These are phyloP conservation scores for Beta macrorhiza DNA, from an alignment of 179 eudicot species.

Conservation along the genomic window DNA sequence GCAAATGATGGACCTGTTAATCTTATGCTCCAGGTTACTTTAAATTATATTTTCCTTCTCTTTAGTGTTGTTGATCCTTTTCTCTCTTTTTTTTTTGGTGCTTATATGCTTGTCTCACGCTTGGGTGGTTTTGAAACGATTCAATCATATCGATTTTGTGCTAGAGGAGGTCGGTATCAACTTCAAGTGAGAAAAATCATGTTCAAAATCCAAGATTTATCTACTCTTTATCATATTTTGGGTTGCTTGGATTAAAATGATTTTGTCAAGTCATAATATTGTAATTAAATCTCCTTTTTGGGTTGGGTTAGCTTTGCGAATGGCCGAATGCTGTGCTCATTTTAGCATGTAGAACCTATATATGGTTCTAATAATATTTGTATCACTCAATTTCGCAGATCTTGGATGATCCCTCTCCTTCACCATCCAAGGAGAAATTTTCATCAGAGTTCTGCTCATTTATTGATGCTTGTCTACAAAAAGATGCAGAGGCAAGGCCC, in stretches of 20 bases:
- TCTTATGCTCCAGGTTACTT: constrained; percentile 88
- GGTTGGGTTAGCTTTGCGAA: neutral
- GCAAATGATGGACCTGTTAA: constrained; percentile 92
- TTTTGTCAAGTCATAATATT: no score
- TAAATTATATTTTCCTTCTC: neutral
- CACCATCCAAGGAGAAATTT: constrained; percentile 60
- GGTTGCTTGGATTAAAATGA: no score
- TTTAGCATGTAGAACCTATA: neutral
- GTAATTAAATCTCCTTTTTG: no score
- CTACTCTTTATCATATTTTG: no score
- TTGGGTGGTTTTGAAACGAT: neutral
- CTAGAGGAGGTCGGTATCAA: neutral
- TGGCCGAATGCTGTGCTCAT: neutral
- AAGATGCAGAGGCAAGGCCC: constrained; percentile 83
- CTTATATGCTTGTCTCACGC: neutral
- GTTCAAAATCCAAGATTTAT: no score
- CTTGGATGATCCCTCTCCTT: constrained; percentile 91
- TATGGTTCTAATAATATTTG: neutral
- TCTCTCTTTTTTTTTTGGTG: neutral
- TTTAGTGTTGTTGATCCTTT: neutral
- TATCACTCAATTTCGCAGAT: constrained; percentile 45
- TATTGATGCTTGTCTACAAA: constrained; percentile 79
- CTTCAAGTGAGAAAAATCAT: no score
- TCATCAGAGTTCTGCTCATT: constrained; percentile 92
- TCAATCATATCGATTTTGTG: neutral